Evolutionary conservation across 2,329 filamentous ascomycete species (phyloP).

Genomic region (Pezicula carpinea): DNA sequence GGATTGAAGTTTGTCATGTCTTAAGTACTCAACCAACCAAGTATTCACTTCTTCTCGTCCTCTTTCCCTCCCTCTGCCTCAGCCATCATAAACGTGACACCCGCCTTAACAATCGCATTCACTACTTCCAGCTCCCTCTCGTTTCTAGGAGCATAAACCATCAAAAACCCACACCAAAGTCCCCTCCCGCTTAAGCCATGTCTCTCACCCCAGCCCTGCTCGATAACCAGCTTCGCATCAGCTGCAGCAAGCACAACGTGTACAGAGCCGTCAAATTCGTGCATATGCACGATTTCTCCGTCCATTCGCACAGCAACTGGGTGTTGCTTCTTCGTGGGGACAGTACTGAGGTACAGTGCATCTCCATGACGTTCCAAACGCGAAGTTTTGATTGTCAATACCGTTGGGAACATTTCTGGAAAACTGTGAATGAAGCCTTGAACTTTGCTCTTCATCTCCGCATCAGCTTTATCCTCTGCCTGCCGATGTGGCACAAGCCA

Average conservation of each 20-base stretch:
- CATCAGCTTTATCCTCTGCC: not conserved
- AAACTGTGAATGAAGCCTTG: constrained; percentile 1
- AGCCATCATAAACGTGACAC: constrained; percentile 5
- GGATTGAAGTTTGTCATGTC: too few relatives aligned
- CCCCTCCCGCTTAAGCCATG: constrained; percentile 6
- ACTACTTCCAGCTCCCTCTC: constrained; percentile 10
- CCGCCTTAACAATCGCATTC: constrained; percentile 8
- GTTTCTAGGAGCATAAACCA: constrained; percentile 17
- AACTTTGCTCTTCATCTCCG: not conserved
- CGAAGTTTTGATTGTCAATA: constrained; percentile 1
- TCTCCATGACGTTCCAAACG: constrained; percentile 2
- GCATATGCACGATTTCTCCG: constrained; percentile 9
- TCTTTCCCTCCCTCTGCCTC: not conserved
- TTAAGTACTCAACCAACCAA: too few relatives aligned
- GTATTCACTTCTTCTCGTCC: too few relatives aligned
- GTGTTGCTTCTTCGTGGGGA: not conserved
- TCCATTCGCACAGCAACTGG: not conserved
- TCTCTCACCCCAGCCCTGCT: constrained; percentile 15
- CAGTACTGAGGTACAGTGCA: constrained; percentile 1
- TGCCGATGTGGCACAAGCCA: constrained; percentile 5
- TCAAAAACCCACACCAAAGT: constrained; percentile 10
- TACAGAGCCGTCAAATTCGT: constrained; percentile 11
- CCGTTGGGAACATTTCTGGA: not conserved
- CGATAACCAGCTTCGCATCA: constrained; percentile 15
- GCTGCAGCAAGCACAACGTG: constrained; percentile 10